Base-by-base conservation (phyloP, 1,284 basidiomycete genomes). In the Cutaneotrichosporon daszewskae region DNA sequence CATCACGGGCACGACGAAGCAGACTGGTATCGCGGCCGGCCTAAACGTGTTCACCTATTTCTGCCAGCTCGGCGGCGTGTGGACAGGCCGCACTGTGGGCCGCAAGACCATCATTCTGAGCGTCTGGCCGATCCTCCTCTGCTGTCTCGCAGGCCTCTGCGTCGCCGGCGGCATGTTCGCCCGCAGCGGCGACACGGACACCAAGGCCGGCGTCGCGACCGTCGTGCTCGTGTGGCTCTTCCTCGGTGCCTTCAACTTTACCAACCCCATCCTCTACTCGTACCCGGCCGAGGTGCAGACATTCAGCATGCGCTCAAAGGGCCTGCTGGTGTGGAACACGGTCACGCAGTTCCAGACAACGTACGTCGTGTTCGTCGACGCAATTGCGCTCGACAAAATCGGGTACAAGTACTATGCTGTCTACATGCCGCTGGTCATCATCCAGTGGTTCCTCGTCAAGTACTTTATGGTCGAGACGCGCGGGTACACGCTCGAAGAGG, bases 11-110 rank as follows among this genome's bases (percentile, higher is more conserved):
- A 36, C 65, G 2, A 62, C 64, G 10, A 63, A 59, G 3, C 68
- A 71, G 49, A 73, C 72, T 8, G 72, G 69, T 39, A 71, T 73
- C 53, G 54, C 58, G 16, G 72, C 72, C 31, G 72, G 69, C 19
- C 58, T 72, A 29, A 63, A 43, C 48, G 57, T 70, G 35, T 72
- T 67, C 48, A 66, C 65, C 17, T 73, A 64, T 64, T 41, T 68
- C 44, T 57, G 56, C 40, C 72, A 73, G 51, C 55, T 72, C 37
- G 47, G 41, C 7, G 65, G 59, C 4, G 63, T 71, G 13, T 59
- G 53, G 36, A 40, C 51, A 13, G 64, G 65, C 47, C 62, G 61
- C 29, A 51, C 53, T 10, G 54, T 69, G 9, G 68, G 68, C 4
- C 55, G 66, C 36, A 62, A 58, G 36, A 63, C 57, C 24, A 64